Evolutionary conservation across 192 early-diverging fungal species (phyloP), one percentile per base, ranked within the genome.

Genomic region (Coemansia interrupta): DNA sequence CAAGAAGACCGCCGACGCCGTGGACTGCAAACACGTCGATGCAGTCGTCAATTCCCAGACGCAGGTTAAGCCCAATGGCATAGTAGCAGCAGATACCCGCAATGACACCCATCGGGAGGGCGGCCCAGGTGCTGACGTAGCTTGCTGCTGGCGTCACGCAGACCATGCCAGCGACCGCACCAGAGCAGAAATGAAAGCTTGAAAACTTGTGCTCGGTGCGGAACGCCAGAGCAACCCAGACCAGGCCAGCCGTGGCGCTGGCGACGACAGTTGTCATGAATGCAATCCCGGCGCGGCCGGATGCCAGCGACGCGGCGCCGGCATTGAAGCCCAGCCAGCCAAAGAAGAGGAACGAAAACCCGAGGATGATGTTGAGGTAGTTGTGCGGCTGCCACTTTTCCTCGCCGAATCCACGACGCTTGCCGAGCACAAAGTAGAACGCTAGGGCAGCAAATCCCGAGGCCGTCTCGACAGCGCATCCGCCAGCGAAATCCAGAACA

Each of bases 261-360:
- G 91, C 85, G 22, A 92, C 42, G 64, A 85, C 86, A 19, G 93
- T 94, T 48, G 82, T 83, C 64, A 92, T 68, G 30, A 89, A 82
- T 0, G 92, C 86, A 49, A 88, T 86, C 18, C 85, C 88, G 12
- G 90, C 87, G 4, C 89, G 81, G 1, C 87, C 82, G 13, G 85
- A 87, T 22, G 84, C 83, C 24, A 84, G 82, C 14, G 90, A 66
- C 3, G 88, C 90, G n/a, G 75, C 83, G 28, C 91, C 92, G 17
- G 86, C 90, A 70, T 95, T 95, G 73, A 94, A 95, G 0, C 88
- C 90, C 46, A 89, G 87, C 91, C 92, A 95, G 30, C 93, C 93
- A 64, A 96, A 93, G 87, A 92, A 93, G 47, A 96, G 67, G 23
- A 94, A 72, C 11, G 88, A 80, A 19, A 86, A 84, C 5, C 92